Evolutionary conservation across 2,329 filamentous ascomycete species (phyloP).

Genomic region (Coleophoma cylindrospora): DNA sequence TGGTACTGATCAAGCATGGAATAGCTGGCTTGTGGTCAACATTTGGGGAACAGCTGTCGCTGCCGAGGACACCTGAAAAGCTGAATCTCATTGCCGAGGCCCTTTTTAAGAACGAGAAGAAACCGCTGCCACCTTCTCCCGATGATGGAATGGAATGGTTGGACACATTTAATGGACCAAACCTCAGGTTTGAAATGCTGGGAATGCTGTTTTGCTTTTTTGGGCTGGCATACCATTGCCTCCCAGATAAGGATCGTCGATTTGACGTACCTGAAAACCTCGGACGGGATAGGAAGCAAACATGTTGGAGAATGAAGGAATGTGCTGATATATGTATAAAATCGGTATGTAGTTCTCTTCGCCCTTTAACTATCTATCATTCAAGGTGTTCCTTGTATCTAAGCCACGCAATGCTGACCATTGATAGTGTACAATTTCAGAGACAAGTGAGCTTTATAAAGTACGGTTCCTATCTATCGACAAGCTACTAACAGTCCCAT

Average conservation of each 20-base stretch:
- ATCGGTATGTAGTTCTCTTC: no score
- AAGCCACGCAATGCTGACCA: no score
- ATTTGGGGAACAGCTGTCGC: conserved; percentile 13
- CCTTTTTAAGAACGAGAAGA: conserved; percentile 20
- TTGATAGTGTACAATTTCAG: no score
- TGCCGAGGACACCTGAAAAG: conserved; percentile 11
- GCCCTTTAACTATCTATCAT: no score
- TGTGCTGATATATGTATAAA: conserved; percentile 20
- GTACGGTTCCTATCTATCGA: no score
- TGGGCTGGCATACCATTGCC: conserved; percentile 15
- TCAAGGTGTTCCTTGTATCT: no score
- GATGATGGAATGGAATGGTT: conserved; percentile 22
- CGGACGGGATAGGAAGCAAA: conserved; percentile 17
- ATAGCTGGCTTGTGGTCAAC: conserved; percentile 14
- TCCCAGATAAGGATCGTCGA: conserved; percentile 20
- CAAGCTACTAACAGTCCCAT: conserved; percentile 5
- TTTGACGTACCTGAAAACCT: conserved; percentile 10
- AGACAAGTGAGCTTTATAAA: no score
- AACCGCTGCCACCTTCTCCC: conserved; percentile 15
- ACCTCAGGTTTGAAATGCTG: conserved; percentile 23
- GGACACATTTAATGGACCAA: conserved; percentile 19
- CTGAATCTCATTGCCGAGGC: conserved; percentile 14
- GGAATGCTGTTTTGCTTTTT: conserved; percentile 23
- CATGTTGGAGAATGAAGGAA: conserved; percentile 24
- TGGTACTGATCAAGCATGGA: conserved; percentile 14